Percentiles rank a stretch among this genome's conserved stretches.
Evolutionary conservation across 805 yeast genomes (phyloP).

Genomic region (Brettanomyces anomalus): DNA sequence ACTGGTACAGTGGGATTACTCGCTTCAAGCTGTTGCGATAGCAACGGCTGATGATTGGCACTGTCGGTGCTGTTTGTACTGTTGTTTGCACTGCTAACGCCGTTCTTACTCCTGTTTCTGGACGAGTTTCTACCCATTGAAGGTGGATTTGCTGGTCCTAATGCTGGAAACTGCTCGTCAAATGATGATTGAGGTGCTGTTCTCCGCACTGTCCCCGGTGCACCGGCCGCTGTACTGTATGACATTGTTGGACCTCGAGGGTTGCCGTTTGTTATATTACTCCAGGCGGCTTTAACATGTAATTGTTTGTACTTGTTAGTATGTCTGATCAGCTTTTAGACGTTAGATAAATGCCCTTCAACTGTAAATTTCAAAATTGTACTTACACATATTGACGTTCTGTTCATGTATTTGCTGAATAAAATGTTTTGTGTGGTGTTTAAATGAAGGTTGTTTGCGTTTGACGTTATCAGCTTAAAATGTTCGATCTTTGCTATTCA

Average conservation of each 20-base stretch:
- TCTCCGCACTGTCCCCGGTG: slow-evolving; percentile 5
- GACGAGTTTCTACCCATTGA: neutral
- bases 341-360: too few species aligned
- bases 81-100: slow-evolving; percentile 7
- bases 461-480: too few species aligned
- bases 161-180: slow-evolving; percentile 21
- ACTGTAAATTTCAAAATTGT: too few species aligned
- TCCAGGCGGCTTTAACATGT: slow-evolving; percentile 16
- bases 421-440: too few species aligned
- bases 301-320: too few species aligned
- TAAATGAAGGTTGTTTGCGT: too few species aligned
- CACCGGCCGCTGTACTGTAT: slow-evolving; percentile 9
- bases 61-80: slow-evolving; percentile 4
- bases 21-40: slow-evolving; percentile 15
- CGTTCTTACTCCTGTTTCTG: slow-evolving; percentile 1
- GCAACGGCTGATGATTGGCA: slow-evolving; percentile 4
- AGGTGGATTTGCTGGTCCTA: slow-evolving; percentile 11
- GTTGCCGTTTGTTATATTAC: slow-evolving; percentile 6
- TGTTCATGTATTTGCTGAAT: neutral
- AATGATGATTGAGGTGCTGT: slow-evolving; percentile 3
- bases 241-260: slow-evolving; percentile 9
- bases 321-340: too few species aligned
- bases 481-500: too few species aligned
- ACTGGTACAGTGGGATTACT: neutral
- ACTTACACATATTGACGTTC: neutral